Conservation (phyloP, 1,284 basidiomycete species). For the Ustilago xerochloae region DNA sequence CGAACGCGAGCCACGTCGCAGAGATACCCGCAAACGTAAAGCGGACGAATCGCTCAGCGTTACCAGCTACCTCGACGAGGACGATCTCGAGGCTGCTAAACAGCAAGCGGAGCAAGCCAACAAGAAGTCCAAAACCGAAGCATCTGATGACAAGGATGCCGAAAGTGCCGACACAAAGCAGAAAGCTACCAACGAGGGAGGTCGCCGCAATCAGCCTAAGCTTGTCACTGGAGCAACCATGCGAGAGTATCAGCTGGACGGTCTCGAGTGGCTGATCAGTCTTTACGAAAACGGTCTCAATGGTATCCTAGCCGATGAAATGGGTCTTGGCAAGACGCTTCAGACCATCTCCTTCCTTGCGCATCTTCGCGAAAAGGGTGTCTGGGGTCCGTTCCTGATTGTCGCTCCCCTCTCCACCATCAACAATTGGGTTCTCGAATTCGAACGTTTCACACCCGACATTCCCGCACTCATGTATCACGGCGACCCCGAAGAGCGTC, state of each 20-base stretch:
- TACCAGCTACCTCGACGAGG: conserved; percentile 51
- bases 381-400: conserved; percentile 83
- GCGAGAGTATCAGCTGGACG: conserved; percentile 91
- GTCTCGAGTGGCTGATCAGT: conserved; percentile 94
- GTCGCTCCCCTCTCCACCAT: conserved; percentile 92
- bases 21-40: conserved; percentile 42
- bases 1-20: conserved; percentile 21
- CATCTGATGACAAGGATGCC: conserved; percentile 72
- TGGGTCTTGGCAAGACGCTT: conserved; percentile 90
- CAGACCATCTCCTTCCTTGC: conserved; percentile 94
- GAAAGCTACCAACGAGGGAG: conserved; percentile 36
- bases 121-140: conserved; percentile 65
- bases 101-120: conserved; percentile 33
- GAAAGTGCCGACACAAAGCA: conserved; percentile 69
- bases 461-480: conserved; percentile 91
- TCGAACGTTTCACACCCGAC: conserved; percentile 75
- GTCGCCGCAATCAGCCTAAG: conserved; percentile 74
- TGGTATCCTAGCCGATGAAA: conserved; percentile 89
- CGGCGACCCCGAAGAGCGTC: conserved; percentile 81
- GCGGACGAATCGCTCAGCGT: conserved; percentile 41
- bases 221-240: conserved; percentile 85
- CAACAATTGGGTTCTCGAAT: conserved; percentile 91
- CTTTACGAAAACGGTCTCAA: conserved; percentile 93
- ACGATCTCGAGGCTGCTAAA: conserved; percentile 50
- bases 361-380: conserved; percentile 81